Conservation (phyloP, 2,329 filamentous ascomycete species). For the Neofusicoccum sp. region DNA sequence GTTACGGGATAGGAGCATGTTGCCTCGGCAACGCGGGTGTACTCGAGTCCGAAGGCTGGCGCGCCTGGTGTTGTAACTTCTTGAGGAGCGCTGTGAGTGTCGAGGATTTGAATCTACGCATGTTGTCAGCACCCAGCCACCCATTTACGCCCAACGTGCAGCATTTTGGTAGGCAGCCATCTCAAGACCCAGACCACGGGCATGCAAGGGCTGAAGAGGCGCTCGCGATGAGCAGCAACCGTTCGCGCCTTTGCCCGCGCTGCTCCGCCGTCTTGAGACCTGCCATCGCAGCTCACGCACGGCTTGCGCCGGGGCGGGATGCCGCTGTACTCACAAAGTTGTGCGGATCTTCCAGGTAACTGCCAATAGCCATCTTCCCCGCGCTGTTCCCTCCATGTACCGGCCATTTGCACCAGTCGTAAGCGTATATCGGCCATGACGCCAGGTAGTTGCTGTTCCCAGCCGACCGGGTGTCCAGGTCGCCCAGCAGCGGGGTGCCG, state of each 20-base stretch:
- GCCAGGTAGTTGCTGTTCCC: constrained; percentile 90
- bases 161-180: too few relatives aligned
- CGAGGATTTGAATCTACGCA: constrained; percentile 89
- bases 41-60: constrained; percentile 79
- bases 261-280: background rate
- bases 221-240: constrained; percentile 22
- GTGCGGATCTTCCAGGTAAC: constrained; percentile 96
- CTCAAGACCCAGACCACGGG: too few relatives aligned
- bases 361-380: constrained; percentile 92
- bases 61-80: constrained; percentile 68
- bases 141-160: too few relatives aligned
- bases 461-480: constrained; percentile 67
- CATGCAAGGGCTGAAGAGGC: too few relatives aligned
- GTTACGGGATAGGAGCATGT: constrained; percentile 98
- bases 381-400: constrained; percentile 70
- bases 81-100: constrained; percentile 76
- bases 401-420: constrained; percentile 99
- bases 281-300: background rate
- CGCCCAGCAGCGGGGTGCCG: constrained; percentile 58
- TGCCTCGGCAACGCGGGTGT: constrained; percentile 90
- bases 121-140: background rate
- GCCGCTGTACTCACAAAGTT: constrained; percentile 73
- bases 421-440: constrained; percentile 93
- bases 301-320: background rate
- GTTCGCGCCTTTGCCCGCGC: constrained; percentile 21